These are phyloP conservation scores for Backusella australiensis DNA, from an alignment of 192 early-diverging fungal genomes.

Conservation along the genomic window DNA sequence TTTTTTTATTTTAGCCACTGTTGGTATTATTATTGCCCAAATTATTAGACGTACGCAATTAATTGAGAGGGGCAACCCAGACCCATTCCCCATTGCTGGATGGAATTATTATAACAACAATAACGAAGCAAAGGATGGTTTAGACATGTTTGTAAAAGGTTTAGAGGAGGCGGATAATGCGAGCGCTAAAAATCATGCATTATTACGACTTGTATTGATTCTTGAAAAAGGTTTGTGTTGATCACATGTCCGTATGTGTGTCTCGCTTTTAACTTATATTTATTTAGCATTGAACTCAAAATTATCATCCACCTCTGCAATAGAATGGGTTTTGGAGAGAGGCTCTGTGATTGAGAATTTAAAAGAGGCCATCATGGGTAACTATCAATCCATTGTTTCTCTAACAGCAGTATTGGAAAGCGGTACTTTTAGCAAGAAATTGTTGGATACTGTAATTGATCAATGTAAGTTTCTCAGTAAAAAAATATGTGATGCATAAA, in stretches of 20 bases:
- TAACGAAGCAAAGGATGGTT: background rate
- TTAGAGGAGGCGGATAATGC: conserved; percentile 22
- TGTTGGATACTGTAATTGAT: conserved; percentile 54
- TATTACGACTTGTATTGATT: conserved; percentile 55
- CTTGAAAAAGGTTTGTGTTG: conserved; percentile 42
- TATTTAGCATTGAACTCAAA: conserved; percentile 39
- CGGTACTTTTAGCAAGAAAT: conserved; percentile 46
- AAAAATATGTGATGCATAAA: background rate
- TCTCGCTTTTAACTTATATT: background rate
- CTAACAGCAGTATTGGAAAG: conserved; percentile 46
- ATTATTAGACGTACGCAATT: conserved; percentile 53
- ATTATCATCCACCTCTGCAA: conserved; percentile 43
- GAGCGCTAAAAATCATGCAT: conserved; percentile 42
- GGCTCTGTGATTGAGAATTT: conserved; percentile 52
- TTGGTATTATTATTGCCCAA: conserved; percentile 55
- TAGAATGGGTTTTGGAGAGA: conserved; percentile 57
- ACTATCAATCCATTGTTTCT: conserved; percentile 50
- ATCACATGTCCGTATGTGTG: too few relatives aligned
- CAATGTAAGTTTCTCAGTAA: conserved; percentile 35
- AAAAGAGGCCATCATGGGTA: conserved; percentile 55
- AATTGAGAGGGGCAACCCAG: conserved; percentile 30
- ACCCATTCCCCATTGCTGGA: conserved; percentile 40
- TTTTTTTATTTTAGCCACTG: conserved; percentile 42
- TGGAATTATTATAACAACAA: conserved; percentile 1
- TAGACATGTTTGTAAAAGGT: conserved; percentile 13